phyloP scores from a whole-genome alignment of 192 early-diverging fungal species.

The Coemansia sp. region DNA sequence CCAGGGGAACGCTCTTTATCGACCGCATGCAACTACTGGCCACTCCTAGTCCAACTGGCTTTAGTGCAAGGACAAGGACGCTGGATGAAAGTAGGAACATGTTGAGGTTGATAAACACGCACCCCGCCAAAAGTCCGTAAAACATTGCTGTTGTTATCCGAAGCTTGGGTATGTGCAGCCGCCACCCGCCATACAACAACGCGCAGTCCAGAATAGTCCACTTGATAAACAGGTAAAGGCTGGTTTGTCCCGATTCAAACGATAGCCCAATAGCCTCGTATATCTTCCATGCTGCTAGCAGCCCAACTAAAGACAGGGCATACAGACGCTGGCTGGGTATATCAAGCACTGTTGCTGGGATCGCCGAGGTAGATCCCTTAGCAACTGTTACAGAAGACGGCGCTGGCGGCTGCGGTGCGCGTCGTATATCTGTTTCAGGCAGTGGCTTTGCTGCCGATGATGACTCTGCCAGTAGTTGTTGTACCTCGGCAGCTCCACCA shows the following conservation, averaged over 20 bases:
- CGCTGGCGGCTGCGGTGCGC: slow-evolving; percentile 5
- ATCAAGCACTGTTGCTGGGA: slow-evolving; percentile 34
- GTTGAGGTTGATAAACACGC: slow-evolving; percentile 34
- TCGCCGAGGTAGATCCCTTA: slow-evolving; percentile 24
- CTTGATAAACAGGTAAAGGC: slow-evolving; percentile 37
- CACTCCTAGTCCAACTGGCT: slow-evolving; percentile 33
- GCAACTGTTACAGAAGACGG: not conserved
- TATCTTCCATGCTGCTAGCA: slow-evolving; percentile 39
- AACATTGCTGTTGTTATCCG: slow-evolving; percentile 6
- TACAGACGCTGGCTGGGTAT: slow-evolving; percentile 47
- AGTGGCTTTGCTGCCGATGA: not conserved
- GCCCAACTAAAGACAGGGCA: slow-evolving; percentile 18
- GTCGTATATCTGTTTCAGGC: not conserved
- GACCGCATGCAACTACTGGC: slow-evolving; percentile 43
- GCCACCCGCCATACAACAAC: slow-evolving; percentile 34
- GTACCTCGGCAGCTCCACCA: slow-evolving; percentile 5
- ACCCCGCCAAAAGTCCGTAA: slow-evolving; percentile 14
- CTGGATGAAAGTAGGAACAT: slow-evolving; percentile 43
- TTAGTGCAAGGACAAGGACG: slow-evolving; percentile 37
- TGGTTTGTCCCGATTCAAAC: slow-evolving; percentile 15
- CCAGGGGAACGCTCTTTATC: slow-evolving; percentile 32
- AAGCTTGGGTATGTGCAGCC: slow-evolving; percentile 31
- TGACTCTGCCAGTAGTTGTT: not conserved
- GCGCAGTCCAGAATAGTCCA: slow-evolving; percentile 39
- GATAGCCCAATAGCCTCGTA: slow-evolving; percentile 30